A percentile compares a stretch with the other conserved stretches of the same genome.
Conservation (phyloP, 176 grass and related monocot genomes). For the Aegilops speltoides region DNA sequence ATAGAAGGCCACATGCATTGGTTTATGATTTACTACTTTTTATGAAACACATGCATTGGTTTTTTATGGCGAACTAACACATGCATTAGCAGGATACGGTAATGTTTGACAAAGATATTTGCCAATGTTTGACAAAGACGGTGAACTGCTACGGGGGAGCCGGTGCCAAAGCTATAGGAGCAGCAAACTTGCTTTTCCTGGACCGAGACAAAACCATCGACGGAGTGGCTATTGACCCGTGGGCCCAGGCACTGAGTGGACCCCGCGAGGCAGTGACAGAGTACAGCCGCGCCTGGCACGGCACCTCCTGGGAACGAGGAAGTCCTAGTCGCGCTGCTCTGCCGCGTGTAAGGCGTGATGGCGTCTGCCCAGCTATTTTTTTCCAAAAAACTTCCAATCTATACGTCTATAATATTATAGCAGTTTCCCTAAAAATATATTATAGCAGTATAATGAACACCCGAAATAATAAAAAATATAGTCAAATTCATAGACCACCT, state of each 20-base stretch:
- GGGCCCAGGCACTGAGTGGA: background rate
- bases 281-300: background rate
- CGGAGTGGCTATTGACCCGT: background rate
- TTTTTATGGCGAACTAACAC: background rate
- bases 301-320: background rate
- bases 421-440: no score
- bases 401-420: no score
- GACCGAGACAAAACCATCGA: background rate
- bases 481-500: no score
- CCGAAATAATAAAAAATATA: no score
- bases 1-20: no score
- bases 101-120: background rate
- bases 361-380: background rate
- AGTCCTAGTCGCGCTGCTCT: background rate
- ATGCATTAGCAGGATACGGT: background rate
- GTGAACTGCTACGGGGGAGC: background rate
- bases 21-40: background rate
- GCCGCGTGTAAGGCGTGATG: background rate
- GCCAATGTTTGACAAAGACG: background rate
- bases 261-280: background rate
- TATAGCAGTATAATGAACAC: fast-evolving
- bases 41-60: background rate
- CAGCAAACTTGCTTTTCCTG: background rate
- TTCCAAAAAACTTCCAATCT: no score
- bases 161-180: background rate